Evolutionary conservation across 2,329 filamentous ascomycete species (phyloP).

Genomic region (Sarocladiaceae sp.): DNA sequence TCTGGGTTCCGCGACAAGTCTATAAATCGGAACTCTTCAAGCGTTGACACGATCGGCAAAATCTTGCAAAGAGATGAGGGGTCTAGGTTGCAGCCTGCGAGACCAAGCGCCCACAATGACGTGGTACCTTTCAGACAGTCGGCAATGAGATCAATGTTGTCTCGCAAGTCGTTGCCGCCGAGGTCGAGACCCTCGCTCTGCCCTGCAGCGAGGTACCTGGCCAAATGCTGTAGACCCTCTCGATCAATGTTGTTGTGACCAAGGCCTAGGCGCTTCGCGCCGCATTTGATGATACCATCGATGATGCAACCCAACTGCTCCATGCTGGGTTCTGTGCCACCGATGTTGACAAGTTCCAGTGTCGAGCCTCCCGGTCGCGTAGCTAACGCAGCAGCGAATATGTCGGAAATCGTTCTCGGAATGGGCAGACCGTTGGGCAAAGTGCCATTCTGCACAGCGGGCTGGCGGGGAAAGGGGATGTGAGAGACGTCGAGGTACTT

Average conservation of each 20-base stretch:
- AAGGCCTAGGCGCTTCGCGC: slow-evolving; percentile 71
- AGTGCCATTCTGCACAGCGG: slow-evolving; percentile 21
- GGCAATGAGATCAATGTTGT: slow-evolving; percentile 48
- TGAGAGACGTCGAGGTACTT: slow-evolving; percentile 83
- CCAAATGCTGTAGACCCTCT: slow-evolving; percentile 68
- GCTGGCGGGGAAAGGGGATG: slow-evolving; percentile 62
- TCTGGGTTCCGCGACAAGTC: slow-evolving; percentile 86
- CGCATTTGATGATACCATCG: slow-evolving; percentile 74
- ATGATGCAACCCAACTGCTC: slow-evolving; percentile 69
- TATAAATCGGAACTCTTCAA: slow-evolving; percentile 76
- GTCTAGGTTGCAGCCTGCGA: slow-evolving; percentile 78
- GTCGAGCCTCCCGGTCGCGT: slow-evolving; percentile 69
- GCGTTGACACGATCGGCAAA: slow-evolving; percentile 63
- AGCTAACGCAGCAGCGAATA: slow-evolving; percentile 69
- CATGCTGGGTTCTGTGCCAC: slow-evolving; percentile 67
- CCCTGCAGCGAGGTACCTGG: slow-evolving; percentile 67
- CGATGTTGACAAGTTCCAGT: slow-evolving; percentile 77
- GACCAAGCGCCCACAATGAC: slow-evolving; percentile 71
- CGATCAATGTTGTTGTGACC: slow-evolving; percentile 74
- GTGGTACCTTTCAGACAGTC: slow-evolving; percentile 45
- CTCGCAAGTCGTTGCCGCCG: slow-evolving; percentile 69
- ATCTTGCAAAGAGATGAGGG: slow-evolving; percentile 67
- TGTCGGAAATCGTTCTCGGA: slow-evolving; percentile 38
- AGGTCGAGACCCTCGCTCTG: slow-evolving; percentile 84
- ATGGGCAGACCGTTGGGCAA: slow-evolving; percentile 28